phyloP scores from a whole-genome alignment of 306 rosid species.

The Quercus rubra region DNA sequence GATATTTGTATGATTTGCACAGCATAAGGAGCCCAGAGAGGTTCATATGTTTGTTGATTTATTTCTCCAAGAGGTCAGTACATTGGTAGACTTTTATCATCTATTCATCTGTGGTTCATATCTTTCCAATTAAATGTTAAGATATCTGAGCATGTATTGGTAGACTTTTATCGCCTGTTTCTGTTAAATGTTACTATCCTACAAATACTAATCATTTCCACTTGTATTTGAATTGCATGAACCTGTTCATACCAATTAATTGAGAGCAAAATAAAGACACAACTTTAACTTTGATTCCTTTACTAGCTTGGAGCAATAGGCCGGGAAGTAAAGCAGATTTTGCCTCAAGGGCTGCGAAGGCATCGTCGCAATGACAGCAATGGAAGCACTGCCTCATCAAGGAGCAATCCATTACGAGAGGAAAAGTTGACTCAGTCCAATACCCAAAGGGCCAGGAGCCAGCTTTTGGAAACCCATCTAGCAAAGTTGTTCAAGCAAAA shows the following conservation, averaged over 20 bases:
- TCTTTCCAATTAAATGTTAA: conserved; percentile 7
- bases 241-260: conserved; percentile 3
- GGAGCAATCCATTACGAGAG: conserved; percentile 85
- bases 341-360: conserved; percentile 68
- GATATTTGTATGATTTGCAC: conserved; percentile 30
- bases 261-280: conserved; percentile 14
- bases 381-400: conserved; percentile 82
- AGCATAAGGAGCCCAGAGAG: conserved; percentile 98
- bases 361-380: conserved; percentile 83
- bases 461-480: conserved; percentile 92
- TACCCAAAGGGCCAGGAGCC: conserved; percentile 89
- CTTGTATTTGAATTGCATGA: conserved; percentile 2
- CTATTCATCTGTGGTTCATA: background rate
- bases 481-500: conserved; percentile 92
- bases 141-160: conserved; percentile 3
- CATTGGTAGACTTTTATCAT: conserved; percentile 12
- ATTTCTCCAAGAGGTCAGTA: conserved; percentile 85
- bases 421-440: conserved; percentile 71
- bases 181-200: background rate
- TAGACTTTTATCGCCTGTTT: conserved; percentile 1
- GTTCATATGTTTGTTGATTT: conserved; percentile 96
- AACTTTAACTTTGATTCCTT: conserved; percentile 14
- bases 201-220: background rate
- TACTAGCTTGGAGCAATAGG: conserved; percentile 67
- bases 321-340: conserved; percentile 76